Conservation (phyloP, 805 yeast genomes). For the Candida odintsovae region DNA sequence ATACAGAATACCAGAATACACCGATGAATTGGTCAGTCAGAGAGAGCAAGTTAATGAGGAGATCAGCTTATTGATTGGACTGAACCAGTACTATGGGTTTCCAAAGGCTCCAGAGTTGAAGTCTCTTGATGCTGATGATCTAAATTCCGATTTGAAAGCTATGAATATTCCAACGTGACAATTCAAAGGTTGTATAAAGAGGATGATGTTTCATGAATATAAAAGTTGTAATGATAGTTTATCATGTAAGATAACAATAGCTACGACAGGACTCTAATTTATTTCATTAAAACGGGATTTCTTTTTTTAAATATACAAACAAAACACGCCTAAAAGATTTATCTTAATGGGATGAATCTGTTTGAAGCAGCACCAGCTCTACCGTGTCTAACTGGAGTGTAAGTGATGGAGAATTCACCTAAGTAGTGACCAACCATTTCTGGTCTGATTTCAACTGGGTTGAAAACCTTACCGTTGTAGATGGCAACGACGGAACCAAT, state of each 20-base stretch:
- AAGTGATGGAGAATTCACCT: conserved; percentile 99
- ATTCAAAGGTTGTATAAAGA: background rate
- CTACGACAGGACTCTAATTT: background rate
- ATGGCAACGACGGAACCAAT: conserved; percentile 98
- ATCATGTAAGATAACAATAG: too few relatives aligned
- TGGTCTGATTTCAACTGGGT: conserved; percentile 97
- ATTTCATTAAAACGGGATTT: background rate
- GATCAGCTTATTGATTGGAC: conserved; percentile 62
- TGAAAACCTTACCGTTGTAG: conserved; percentile 99
- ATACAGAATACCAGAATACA: conserved; percentile 34
- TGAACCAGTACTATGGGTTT: conserved; percentile 63
- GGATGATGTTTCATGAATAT: background rate
- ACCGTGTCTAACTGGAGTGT: conserved; percentile 99
- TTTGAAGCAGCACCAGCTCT: conserved; percentile 78
- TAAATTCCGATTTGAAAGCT: conserved; percentile 63
- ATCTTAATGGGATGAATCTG: conserved; percentile 70
- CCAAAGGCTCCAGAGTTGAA: conserved; percentile 76
- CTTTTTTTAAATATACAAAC: conserved; percentile 3
- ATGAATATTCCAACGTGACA: conserved; percentile 29
- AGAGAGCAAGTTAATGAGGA: conserved; percentile 64
- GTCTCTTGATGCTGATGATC: conserved; percentile 65
- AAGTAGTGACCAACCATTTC: conserved; percentile 99
- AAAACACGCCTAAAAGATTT: conserved; percentile 16
- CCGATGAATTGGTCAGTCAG: conserved; percentile 52
- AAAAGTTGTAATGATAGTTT: background rate